Base-by-base conservation (phyloP, 345 rosid species). In the Erodium maritimum region DNA sequence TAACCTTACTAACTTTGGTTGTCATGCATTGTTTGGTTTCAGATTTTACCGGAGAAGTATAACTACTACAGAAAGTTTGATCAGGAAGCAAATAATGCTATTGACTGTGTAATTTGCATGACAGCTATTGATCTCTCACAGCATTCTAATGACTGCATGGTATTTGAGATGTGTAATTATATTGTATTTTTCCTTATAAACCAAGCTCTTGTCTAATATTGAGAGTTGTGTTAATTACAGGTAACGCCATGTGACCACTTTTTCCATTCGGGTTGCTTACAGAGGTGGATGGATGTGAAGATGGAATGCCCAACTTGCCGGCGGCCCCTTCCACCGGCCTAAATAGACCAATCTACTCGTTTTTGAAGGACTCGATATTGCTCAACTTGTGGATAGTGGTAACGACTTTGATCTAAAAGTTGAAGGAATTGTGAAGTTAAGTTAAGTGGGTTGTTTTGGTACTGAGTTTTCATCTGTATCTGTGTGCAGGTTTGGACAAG, bases 261-360 rank as follows among this genome's bases (percentile, higher is more conserved):
- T 75, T 93, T 93, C 71, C 99, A 93, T 65, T 75, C 87, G 1
- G 96, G 87, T 61, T 93, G 99, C 71, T 78, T 93, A 68, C 96
- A 83, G 76, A 82, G 95, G 72, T 93, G 99, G 96, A 93, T 93
- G 99, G 99, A 93, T 70, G 82, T 93, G 73, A 93, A 93, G 79
- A 93, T 93, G 99, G 99, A 93, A 75, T 93, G 99, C 64, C 99
- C 99, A 57, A 93, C 99, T 58, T 93, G 99, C 75, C 89, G 99
- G 66, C 90, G 99, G 48, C 65, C 86, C 2, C 73, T 93, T 53
- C 99, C 99, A 21, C 88, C 99, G 64, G 94, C 91, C 57, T 86
- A 77, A 80, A 62, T 68, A 50, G 54, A 63, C 25, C 3, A 13
- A 52, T 65, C 64, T 54, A 54, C 66, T 56, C 25, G 75, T 77